Percentiles rank a stretch among this genome's conserved stretches.
Conservation (phyloP, 208 protist genomes). For the Trypanosomatidae sp. region DNA sequence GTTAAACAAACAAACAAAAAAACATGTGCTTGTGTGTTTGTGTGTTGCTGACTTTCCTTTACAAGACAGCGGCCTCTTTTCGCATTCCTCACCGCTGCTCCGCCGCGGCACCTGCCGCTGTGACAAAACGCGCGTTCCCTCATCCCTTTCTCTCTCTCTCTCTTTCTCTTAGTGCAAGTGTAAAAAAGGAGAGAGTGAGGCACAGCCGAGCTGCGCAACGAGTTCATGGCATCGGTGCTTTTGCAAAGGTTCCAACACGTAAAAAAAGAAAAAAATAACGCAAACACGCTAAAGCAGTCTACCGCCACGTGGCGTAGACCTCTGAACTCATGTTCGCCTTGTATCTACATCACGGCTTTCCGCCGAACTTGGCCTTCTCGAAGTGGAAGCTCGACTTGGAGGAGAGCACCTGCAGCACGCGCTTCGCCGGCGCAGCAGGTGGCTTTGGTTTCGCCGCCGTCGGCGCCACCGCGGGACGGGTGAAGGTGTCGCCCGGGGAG, state of each 20-base stretch:
- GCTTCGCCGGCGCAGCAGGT: not conserved
- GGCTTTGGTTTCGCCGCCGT: not conserved
- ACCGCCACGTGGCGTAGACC: not conserved
- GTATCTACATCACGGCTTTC: not conserved
- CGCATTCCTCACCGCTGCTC: no score
- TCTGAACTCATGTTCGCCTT: not conserved
- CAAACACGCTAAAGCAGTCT: not conserved
- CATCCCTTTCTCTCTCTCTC: not conserved
- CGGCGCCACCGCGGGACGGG: no score
- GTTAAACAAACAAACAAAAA: no score
- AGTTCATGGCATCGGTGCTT: no score
- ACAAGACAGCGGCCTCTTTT: no score
- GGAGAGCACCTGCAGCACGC: not conserved
- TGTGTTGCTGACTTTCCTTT: no score
- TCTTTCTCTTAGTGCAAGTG: not conserved
- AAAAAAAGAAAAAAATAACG: not conserved
- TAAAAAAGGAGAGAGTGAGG: not conserved
- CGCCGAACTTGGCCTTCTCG: slow-evolving; percentile 22
- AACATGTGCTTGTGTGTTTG: no score
- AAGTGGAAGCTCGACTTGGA: slow-evolving; percentile 36
- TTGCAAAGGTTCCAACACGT: no score
- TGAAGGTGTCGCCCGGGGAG: no score
- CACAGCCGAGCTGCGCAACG: not conserved
- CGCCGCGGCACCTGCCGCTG: no score
- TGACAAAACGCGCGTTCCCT: no score